These are phyloP conservation scores for Saturnispora diversa DNA, from an alignment of 805 yeast genomes.

Conservation along the genomic window DNA sequence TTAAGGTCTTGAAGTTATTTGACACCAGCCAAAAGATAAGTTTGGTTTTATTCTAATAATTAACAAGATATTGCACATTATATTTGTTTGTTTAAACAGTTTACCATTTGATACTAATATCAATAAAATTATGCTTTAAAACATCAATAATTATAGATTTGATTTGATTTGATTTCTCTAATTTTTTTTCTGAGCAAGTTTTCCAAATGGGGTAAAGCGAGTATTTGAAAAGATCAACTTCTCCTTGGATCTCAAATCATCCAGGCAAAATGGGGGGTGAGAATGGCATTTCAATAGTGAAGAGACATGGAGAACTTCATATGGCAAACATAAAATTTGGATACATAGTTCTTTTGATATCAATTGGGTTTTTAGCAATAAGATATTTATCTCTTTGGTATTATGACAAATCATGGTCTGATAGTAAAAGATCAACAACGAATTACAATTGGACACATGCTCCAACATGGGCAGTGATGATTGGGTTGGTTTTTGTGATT, in stretches of 20 bases:
- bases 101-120: too few species aligned
- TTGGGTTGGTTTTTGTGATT: neutral
- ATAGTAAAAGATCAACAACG: conserved; percentile 33
- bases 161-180: neutral
- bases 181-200: neutral
- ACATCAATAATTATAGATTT: neutral
- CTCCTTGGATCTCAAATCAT: too few species aligned
- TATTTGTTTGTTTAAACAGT: too few species aligned
- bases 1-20: too few species aligned
- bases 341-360: conserved; percentile 37
- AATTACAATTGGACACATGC: conserved; percentile 3
- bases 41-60: too few species aligned
- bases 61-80: too few species aligned
- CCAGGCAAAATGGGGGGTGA: too few species aligned
- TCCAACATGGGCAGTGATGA: conserved; percentile 1
- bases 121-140: too few species aligned
- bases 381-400: conserved; percentile 30
- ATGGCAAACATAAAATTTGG: conserved; percentile 55
- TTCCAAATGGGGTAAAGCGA: neutral
- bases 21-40: too few species aligned
- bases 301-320: conserved; percentile 49
- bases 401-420: conserved; percentile 32
- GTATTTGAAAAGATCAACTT: neutral
- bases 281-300: conserved; percentile 12
- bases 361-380: conserved; percentile 33